phyloP scores from a whole-genome alignment of 2,329 filamentous ascomycete species.

The Daldinia eschscholtzii region DNA sequence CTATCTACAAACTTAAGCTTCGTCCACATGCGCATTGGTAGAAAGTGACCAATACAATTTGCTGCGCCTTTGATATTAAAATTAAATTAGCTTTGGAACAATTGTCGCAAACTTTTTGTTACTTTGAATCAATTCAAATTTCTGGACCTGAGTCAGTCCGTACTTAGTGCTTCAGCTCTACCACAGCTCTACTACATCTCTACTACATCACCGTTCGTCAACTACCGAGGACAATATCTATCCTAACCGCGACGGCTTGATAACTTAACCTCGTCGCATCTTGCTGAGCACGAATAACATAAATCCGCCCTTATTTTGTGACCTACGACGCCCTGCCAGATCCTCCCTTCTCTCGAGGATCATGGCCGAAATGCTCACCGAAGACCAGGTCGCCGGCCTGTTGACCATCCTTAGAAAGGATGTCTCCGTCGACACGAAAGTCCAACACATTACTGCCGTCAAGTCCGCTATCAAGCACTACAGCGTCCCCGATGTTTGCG shows the following conservation, averaged over 20 bases:
- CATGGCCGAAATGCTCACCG: constrained; percentile 70
- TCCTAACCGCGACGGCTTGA: constrained; percentile 17
- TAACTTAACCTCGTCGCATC: constrained; percentile 12
- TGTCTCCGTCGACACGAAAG: constrained; percentile 76
- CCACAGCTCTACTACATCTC: neutral
- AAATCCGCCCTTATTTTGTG: constrained; percentile 7
- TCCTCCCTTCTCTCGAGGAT: constrained; percentile 45
- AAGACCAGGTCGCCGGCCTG: constrained; percentile 69
- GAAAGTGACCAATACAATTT: constrained; percentile 10
- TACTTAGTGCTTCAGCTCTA: no score
- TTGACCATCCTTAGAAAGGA: constrained; percentile 69
- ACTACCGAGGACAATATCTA: constrained; percentile 20
- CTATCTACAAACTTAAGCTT: neutral
- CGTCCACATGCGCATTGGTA: constrained; percentile 15
- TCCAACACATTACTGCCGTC: constrained; percentile 77
- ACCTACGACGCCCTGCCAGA: constrained; percentile 37
- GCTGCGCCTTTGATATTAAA: constrained; percentile 16
- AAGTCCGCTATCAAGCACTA: constrained; percentile 94
- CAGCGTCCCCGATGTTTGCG: constrained; percentile 81
- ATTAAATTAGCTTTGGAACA: constrained; percentile 30
- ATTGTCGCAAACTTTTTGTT: constrained; percentile 29
- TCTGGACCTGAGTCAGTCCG: constrained; percentile 21
- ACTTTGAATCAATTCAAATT: constrained; percentile 28
- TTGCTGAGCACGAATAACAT: constrained; percentile 13
- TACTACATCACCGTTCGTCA: constrained; percentile 13